Evolutionary conservation across 1,139 yeast species (phyloP), one percentile per base, ranked within the genome.

Genomic region (Suhomyces guaymorum): DNA sequence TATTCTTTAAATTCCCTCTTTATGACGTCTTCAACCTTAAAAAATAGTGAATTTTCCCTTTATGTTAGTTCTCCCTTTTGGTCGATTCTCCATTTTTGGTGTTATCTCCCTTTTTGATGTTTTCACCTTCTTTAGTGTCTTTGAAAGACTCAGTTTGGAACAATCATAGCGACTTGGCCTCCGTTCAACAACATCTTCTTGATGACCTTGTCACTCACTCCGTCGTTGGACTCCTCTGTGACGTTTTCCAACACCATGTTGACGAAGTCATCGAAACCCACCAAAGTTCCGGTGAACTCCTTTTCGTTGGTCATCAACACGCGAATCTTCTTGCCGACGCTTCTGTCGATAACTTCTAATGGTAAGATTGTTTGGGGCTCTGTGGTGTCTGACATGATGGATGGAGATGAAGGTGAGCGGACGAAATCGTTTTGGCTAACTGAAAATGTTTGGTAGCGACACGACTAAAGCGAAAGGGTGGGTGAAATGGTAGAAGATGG

Each of bases 251-350:
- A 73, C 8, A 92, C 96, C 70, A 90, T 82, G 60, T 92, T 92
- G 42, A 92, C 97, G 52, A 82, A 90, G 59, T 92, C 97, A 59
- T 92, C 98, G 59, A 92, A 90, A 1, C 97, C 98, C 17, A 84
- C 77, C 35, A 92, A 70, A 7, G 82, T 86, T 2, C 98, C 98
- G 16, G 77, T 75, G 59, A 89, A 92, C 58, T 90, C 97, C 44
- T 66, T 66, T 46, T 82, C 79, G 40, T 80, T 76, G 46, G 85
- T 80, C 71, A 89, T 72, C 38, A 90, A 73, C 20, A 90, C 88
- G 72, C 87, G 79, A 34, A 92, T 80, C 40, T 75, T 71, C 33
- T 87, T 78, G 13, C 96, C 96, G 28, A 92, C 80, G 43, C 94
- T 81, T 58, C 80, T 83, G 61, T 92, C 97, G 29, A 92, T 86